Conservation (phyloP, 768 basidiomycete species). For the Chalciporus pseudorubinellus region DNA sequence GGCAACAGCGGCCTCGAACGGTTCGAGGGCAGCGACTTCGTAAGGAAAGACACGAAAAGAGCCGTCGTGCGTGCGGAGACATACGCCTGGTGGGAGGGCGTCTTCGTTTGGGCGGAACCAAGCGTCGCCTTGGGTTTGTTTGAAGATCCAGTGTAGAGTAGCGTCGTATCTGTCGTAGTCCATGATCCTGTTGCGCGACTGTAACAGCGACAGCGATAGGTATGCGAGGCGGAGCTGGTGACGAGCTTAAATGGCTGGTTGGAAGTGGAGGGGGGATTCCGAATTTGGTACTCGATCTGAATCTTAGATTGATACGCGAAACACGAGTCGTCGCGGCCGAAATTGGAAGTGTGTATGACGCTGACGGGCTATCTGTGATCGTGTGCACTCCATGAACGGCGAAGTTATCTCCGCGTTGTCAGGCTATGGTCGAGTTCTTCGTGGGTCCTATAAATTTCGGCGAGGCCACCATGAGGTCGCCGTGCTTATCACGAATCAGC, state of each 20-base stretch:
- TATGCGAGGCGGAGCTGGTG: background rate
- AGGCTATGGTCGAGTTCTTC: background rate
- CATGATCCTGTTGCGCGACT: slow-evolving; percentile 17
- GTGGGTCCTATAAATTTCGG: slow-evolving; percentile 3
- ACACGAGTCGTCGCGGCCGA: background rate
- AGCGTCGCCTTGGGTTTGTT: slow-evolving; percentile 43
- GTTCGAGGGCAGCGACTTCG: slow-evolving; percentile 49
- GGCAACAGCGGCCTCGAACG: slow-evolving; percentile 53
- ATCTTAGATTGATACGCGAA: background rate
- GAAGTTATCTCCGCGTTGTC: slow-evolving; percentile 8
- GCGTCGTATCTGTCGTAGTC: slow-evolving; percentile 37
- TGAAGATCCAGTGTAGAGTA: slow-evolving; percentile 29
- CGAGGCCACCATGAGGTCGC: slow-evolving; percentile 1
- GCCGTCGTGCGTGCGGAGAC: slow-evolving; percentile 46
- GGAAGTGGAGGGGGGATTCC: background rate
- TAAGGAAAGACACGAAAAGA: slow-evolving; percentile 57
- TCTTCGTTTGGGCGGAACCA: slow-evolving; percentile 54
- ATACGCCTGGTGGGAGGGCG: slow-evolving; percentile 45
- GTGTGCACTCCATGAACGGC: background rate
- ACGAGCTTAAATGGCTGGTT: slow-evolving; percentile 1
- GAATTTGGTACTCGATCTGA: background rate
- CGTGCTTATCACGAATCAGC: background rate
- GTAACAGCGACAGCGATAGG: slow-evolving; percentile 3
- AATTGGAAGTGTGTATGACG: background rate
- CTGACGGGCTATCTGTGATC: background rate